A percentile compares a stretch with the other conserved stretches of the same genome.
Evolutionary conservation across 805 yeast genomes (phyloP).

Genomic region (Scheffersomyces ergatensis): DNA sequence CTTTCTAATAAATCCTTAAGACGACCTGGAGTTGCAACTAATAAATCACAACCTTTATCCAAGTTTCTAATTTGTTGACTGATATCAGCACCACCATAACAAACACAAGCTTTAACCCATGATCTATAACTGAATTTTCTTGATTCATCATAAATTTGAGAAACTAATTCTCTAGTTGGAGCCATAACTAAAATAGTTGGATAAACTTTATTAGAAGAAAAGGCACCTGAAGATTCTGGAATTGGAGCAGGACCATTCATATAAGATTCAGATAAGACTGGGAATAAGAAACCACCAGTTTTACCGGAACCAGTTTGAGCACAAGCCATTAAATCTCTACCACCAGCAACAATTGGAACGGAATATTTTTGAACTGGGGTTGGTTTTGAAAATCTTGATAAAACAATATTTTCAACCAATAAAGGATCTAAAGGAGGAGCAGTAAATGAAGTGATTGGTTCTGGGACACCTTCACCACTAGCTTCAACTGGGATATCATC

Average conservation of each 20-base stretch:
- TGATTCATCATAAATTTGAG: slow-evolving; percentile 95
- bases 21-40: slow-evolving; percentile 99
- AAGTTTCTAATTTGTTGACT: slow-evolving; percentile 82
- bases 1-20: slow-evolving; percentile 92
- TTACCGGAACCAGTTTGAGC: slow-evolving; percentile 99
- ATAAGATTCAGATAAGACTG: slow-evolving; percentile 90
- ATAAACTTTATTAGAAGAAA: slow-evolving; percentile 73
- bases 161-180: slow-evolving; percentile 98
- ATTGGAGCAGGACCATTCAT: slow-evolving; percentile 77
- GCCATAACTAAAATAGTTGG: slow-evolving; percentile 97
- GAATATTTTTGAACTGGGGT: slow-evolving; percentile 96
- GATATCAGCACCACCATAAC: slow-evolving; percentile 98
- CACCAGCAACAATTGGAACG: slow-evolving; percentile 83
- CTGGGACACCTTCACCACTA: slow-evolving; percentile 91
- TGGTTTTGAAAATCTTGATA: slow-evolving; percentile 91
- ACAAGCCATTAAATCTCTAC: slow-evolving; percentile 95
- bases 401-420: slow-evolving; percentile 79
- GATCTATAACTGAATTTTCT: slow-evolving; percentile 95
- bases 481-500: slow-evolving; percentile 99
- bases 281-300: slow-evolving; percentile 99
- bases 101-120: slow-evolving; percentile 96
- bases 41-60: slow-evolving; percentile 90
- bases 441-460: slow-evolving; percentile 83
- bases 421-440: slow-evolving; percentile 88
- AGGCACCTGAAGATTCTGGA: slow-evolving; percentile 46